These are phyloP conservation scores for Cucurbita argyrosperma DNA, from an alignment of 306 rosid species.

Conservation along the genomic window DNA sequence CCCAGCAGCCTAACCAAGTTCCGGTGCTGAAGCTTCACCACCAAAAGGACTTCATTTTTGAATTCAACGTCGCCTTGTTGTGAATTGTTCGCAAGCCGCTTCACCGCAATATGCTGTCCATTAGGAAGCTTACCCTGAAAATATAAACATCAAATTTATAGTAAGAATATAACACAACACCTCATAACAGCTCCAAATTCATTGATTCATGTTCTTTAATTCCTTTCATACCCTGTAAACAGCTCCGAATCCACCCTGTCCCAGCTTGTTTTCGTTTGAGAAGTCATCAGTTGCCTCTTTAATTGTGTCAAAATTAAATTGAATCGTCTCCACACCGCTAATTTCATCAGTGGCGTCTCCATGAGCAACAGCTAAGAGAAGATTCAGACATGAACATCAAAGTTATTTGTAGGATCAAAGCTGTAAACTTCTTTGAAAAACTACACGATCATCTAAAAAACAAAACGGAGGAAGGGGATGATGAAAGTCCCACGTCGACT, in stretches of 20 bases:
- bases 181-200: too few relatives aligned
- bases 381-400: background rate
- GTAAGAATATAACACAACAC: too few relatives aligned
- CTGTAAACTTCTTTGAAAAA: background rate
- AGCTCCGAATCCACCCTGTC: background rate
- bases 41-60: background rate
- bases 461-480: too few relatives aligned
- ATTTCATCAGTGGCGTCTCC: background rate
- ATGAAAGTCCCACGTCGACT: too few relatives aligned
- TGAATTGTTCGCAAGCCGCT: background rate
- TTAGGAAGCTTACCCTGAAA: background rate
- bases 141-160: background rate
- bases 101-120: background rate
- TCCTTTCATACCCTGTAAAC: background rate
- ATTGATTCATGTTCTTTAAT: too few relatives aligned
- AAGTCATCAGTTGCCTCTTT: conserved; percentile 41
- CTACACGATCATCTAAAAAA: background rate
- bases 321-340: background rate
- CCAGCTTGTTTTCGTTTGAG: conserved; percentile 11
- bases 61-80: background rate
- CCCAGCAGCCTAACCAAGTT: background rate
- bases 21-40: background rate
- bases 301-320: conserved; percentile 11
- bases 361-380: background rate
- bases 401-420: background rate